Conservation (phyloP, 768 basidiomycete species). For the Boletus sensibilis region DNA sequence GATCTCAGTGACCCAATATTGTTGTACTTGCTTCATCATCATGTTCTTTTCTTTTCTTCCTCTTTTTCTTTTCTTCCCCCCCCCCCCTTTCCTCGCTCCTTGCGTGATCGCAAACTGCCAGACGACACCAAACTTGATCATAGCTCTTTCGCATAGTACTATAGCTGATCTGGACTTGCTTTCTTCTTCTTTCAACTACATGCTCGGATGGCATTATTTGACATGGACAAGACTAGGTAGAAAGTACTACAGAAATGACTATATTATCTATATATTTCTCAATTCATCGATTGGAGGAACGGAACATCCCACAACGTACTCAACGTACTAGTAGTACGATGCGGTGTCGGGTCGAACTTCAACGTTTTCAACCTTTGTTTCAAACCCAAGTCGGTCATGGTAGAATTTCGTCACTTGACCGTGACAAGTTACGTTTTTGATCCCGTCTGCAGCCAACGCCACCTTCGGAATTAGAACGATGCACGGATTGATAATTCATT, state of each 20-base stretch:
- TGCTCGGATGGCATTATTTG: background rate
- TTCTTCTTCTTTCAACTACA: background rate
- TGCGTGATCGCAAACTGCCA: background rate
- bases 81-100: background rate
- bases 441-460: too few species aligned
- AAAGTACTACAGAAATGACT: background rate
- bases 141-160: background rate
- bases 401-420: too few species aligned
- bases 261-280: background rate
- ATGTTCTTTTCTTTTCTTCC: background rate
- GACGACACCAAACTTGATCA: too few species aligned
- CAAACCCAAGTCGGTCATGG: too few species aligned
- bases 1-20: constrained; percentile 16
- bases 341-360: too few species aligned
- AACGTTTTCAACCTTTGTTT: too few species aligned
- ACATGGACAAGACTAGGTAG: background rate
- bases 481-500: too few species aligned
- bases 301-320: background rate
- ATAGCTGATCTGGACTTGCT: background rate
- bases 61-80: background rate
- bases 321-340: too few species aligned
- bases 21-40: constrained; percentile 27
- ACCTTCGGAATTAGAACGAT: too few species aligned
- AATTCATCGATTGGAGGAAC: background rate
- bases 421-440: too few species aligned